Percentiles rank a stretch among this genome's conserved stretches.
These are phyloP conservation scores for Epichloe baconii DNA, from an alignment of 2,329 filamentous ascomycete species.

Conservation along the genomic window DNA sequence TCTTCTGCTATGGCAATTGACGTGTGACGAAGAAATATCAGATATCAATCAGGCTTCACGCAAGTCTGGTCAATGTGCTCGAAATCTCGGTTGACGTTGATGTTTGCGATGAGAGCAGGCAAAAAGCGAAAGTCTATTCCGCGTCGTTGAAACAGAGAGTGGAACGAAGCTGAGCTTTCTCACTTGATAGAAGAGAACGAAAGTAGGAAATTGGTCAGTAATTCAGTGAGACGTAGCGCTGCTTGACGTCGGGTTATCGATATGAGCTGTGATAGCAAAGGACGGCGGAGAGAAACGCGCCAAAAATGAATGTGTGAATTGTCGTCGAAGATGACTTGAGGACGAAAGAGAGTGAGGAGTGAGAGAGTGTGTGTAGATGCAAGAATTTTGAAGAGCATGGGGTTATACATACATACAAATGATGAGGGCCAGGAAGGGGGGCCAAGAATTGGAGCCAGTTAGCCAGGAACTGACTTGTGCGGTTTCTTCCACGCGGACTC, in stretches of 20 bases:
- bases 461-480: constrained; percentile 5
- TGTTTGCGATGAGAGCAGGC: background rate
- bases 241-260: constrained; percentile 7
- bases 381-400: constrained; percentile 7
- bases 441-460: constrained; percentile 3
- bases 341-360: background rate
- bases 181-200: constrained; percentile 14
- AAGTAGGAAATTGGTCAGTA: constrained; percentile 9
- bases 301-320: constrained; percentile 17
- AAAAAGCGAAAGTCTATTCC: constrained; percentile 21
- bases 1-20: background rate
- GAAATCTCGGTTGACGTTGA: background rate
- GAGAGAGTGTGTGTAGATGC: background rate
- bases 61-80: background rate
- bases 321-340: constrained; percentile 1
- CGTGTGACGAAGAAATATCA: background rate
- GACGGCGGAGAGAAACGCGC: constrained; percentile 6
- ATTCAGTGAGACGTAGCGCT: constrained; percentile 7
- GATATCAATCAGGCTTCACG: background rate
- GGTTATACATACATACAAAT: constrained; percentile 5
- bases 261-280: constrained; percentile 6
- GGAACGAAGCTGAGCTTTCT: constrained; percentile 20
- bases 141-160: constrained; percentile 11
- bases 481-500: background rate
- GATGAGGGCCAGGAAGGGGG: constrained; percentile 7